Base-by-base conservation (phyloP, 495 filamentous ascomycete species). In the Aspergillus coremiiformis region DNA sequence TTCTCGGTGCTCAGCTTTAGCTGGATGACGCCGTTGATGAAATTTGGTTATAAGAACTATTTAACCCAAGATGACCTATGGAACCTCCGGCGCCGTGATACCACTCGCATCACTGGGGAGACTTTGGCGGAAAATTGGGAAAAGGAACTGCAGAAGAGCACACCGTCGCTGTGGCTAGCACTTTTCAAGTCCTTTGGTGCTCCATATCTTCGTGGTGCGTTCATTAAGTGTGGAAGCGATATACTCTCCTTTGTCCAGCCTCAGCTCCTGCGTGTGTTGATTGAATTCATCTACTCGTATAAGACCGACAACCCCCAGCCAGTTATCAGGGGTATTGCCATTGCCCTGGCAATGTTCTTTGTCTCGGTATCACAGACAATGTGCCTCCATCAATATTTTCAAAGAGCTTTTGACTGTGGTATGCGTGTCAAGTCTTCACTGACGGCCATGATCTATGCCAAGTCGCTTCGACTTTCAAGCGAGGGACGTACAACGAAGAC, bases 21-120 rank as follows among this genome's bases (percentile, higher is more conserved):
- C 51, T 99, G 94, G 94, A 96, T 99, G 89, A 99, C 94, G 0
- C 90, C 92, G 14, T 70, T 97, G 80, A 99, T 99, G 94, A 90
- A 85, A 60, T 83, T 84, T 70, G 94, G 94, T 15, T 96, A 99
- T 69, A 87, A 84, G 59, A 81, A 90, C 49, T 99, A 79, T 63
- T 76, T 99, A 46, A 95, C 89, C 5, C 92, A 99, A 68, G 89
- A 99, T 53, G 93, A 99, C 68, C 78, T 99, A 42, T 99, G 93
- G 93, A 92, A 87, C 57, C 78, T 99, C 33, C 81, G 92, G 12
- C 83, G 79, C 52, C 76, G 77, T 45, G 91, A 96, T 66, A 86
- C 84, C 4, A 94, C 93, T 21, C 78, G 79, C 39, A 66, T 67
- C 15, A 91, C 93, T 0, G 79, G 82, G 4, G 65, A 66, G 7